phyloP scores from a whole-genome alignment of 1,284 basidiomycete genomes.

The Malassezia globosa region DNA sequence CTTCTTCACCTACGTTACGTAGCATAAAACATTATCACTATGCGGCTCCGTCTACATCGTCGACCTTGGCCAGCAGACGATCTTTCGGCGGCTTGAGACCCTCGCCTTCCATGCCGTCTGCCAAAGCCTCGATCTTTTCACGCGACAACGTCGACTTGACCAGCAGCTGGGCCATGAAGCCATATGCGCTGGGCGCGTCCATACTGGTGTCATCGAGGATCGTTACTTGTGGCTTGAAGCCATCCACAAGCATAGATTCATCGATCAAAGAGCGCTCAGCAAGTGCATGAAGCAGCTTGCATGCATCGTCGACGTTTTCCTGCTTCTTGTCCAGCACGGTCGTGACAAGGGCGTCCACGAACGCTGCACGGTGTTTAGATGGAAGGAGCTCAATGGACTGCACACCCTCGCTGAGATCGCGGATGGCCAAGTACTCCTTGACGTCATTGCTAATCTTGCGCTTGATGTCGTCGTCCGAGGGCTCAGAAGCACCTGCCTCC shows the following conservation, averaged over 20 bases:
- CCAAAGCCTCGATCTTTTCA: constrained; percentile 38
- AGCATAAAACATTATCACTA: no score
- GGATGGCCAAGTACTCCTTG: constrained; percentile 50
- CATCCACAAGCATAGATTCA: constrained; percentile 55
- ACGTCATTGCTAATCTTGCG: constrained; percentile 59
- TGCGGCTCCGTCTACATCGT: no score
- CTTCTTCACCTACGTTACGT: no score
- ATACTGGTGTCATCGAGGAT: constrained; percentile 73
- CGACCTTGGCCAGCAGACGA: constrained; percentile 43
- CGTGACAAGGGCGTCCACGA: constrained; percentile 65
- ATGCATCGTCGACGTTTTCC: constrained; percentile 58
- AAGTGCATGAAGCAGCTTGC: constrained; percentile 38
- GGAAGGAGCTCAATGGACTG: constrained; percentile 63
- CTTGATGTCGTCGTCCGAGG: constrained; percentile 59
- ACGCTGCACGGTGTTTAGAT: constrained; percentile 54
- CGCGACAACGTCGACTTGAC: constrained; percentile 26
- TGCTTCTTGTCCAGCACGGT: constrained; percentile 68
- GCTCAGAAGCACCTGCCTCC: constrained; percentile 53
- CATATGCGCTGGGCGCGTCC: constrained; percentile 75
- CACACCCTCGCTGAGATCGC: constrained; percentile 73
- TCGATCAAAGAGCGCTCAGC: constrained; percentile 25
- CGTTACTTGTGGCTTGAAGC: constrained; percentile 60
- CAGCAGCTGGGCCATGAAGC: constrained; percentile 56
- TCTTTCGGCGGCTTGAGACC: constrained; percentile 42
- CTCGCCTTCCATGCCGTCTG: constrained; percentile 39